Percentiles rank a stretch among this genome's conserved stretches.
These are phyloP conservation scores for Vigna hirtella DNA, from an alignment of 306 rosid genomes.

Conservation along the genomic window DNA sequence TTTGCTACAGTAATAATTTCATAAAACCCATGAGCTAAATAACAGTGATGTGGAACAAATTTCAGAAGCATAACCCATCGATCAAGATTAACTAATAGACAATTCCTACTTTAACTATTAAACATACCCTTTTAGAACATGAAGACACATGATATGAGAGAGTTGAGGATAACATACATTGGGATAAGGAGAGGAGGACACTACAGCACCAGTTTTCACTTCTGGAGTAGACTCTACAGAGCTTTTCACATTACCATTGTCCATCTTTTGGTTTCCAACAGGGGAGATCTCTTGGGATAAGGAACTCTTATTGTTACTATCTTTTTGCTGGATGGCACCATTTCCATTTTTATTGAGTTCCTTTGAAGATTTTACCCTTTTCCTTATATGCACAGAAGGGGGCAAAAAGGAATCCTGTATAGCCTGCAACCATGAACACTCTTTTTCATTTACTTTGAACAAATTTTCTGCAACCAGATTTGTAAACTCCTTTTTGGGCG, in stretches of 20 bases:
- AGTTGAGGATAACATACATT: slow-evolving; percentile 59
- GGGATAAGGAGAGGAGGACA: slow-evolving; percentile 74
- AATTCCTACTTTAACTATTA: slow-evolving; percentile 13
- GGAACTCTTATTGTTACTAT: slow-evolving; percentile 42
- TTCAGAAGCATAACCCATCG: slow-evolving; percentile 24
- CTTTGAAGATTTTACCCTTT: slow-evolving; percentile 63
- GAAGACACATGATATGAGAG: slow-evolving; percentile 24
- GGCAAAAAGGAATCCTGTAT: slow-evolving; percentile 85
- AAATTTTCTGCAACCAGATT: slow-evolving; percentile 19
- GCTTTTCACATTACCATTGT: slow-evolving; percentile 46
- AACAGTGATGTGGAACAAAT: background rate
- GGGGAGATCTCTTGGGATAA: slow-evolving; percentile 43
- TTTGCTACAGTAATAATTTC: background rate
- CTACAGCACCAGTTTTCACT: slow-evolving; percentile 49
- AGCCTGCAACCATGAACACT: slow-evolving; percentile 61
- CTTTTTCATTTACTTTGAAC: slow-evolving; percentile 26
- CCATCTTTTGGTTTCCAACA: slow-evolving; percentile 46
- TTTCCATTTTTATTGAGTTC: slow-evolving; percentile 63
- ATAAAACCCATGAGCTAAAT: slow-evolving; percentile 10
- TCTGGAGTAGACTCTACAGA: slow-evolving; percentile 45
- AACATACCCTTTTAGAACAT: slow-evolving; percentile 15
- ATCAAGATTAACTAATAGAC: slow-evolving; percentile 27
- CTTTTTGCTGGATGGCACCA: slow-evolving; percentile 60
- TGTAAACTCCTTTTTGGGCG: slow-evolving; percentile 17
- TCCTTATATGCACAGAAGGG: slow-evolving; percentile 74